Base-by-base conservation (phyloP, 768 basidiomycete genomes). In the Suillus subaureus region DNA sequence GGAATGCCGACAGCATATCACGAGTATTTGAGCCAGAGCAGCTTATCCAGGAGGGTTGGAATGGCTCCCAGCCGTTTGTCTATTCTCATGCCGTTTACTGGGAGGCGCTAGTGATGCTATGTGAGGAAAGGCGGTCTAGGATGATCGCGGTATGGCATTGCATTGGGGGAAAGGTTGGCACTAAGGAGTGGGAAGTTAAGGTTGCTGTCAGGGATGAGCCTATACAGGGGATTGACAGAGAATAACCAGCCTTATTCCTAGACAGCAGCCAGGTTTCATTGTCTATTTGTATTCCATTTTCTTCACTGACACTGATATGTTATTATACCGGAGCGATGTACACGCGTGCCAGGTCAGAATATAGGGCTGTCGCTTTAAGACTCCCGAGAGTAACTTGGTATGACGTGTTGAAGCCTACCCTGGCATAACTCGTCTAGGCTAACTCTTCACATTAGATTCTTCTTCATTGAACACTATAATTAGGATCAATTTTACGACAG, bases 181-280 rank as follows among this genome's bases (percentile, higher is more conserved):
- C 89, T 42, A 88, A 85, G 72, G 94, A 97, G 73, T 93, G 88
- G 86, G 89, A 92, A 23, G 88, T 91, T 69, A 94, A 93, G 74
- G 54, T 71, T 39, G 64, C 65, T 18, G 62, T 70, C 31, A 69
- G 68, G 9, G 74, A 74, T 33, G 70, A 64, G 47, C 16, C 6
- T 21, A 4, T n/a, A 21, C 2, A n/a, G 13, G 31, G 35, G 2
- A 33, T 6, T 35, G 5, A n/a, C 28, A 23, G 56, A 39, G 23
- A 39, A 39, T 57, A 13, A 4, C 15, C 37, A 57, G 37, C n/a
- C 16, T 39, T 8, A 57, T 15, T 26, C 18, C 18, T 43, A 21
- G 42, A 18, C 18, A 42, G 42, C 21, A 42, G 6, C 5, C 39
- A 39, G 39, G 13, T 40, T 40, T 40, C 12, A 40, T 40, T 39